phyloP scores from a whole-genome alignment of 441 rosid species.

The Erodium moschatum region DNA sequence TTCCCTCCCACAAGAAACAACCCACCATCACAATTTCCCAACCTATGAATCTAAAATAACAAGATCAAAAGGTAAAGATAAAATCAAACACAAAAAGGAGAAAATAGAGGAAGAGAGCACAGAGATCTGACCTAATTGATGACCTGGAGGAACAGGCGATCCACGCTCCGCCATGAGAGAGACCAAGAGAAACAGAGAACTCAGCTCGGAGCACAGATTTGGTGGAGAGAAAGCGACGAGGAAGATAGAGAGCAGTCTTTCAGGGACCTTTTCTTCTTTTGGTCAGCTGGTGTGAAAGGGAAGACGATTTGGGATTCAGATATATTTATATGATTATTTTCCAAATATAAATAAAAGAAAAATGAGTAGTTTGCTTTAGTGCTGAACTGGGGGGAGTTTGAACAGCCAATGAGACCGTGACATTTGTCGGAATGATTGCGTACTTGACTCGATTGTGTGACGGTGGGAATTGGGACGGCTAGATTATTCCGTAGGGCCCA shows the following conservation, averaged over 20 bases:
- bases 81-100: neutral
- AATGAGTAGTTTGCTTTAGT: neutral
- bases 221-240: neutral
- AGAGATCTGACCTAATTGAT: slow-evolving; percentile 7
- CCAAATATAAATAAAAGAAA: neutral
- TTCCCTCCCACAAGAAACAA: neutral
- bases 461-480: neutral
- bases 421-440: neutral
- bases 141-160: slow-evolving; percentile 5
- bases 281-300: neutral
- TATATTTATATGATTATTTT: neutral
- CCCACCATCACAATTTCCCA: neutral
- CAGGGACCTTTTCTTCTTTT: neutral
- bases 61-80: neutral
- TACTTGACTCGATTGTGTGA: neutral
- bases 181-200: neutral
- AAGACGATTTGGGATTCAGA: slow-evolving; percentile 6
- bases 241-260: neutral
- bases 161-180: slow-evolving; percentile 8
- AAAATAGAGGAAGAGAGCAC: neutral
- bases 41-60: neutral
- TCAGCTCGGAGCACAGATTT: neutral
- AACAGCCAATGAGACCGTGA: neutral
- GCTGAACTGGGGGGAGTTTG: neutral
- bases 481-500: too few relatives aligned